A percentile compares a stretch with the other conserved stretches of the same genome.
Evolutionary conservation across 495 filamentous ascomycete genomes (phyloP).

Genomic region (Xylaria cubensis): DNA sequence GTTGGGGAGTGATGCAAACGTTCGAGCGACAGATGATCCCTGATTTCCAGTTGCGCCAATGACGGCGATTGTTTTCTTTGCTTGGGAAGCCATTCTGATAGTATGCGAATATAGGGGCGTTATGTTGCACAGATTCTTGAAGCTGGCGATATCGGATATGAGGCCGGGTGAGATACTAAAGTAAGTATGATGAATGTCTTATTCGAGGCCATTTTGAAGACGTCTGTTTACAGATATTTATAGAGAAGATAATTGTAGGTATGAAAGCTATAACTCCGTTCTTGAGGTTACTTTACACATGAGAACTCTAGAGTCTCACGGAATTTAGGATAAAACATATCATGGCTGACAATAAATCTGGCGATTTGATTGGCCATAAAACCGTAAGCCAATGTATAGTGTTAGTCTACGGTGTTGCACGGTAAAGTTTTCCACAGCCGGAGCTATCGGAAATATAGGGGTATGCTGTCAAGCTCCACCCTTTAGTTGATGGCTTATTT

Average conservation of each 20-base stretch:
- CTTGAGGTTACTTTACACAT: background rate
- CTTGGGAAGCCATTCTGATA: conserved; percentile 7
- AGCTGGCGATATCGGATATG: background rate
- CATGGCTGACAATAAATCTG: conserved; percentile 19
- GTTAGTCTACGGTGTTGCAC: background rate
- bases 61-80: conserved; percentile 35
- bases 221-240: conserved; percentile 1
- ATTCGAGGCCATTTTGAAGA: background rate
- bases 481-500: conserved; percentile 18
- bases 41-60: conserved; percentile 47
- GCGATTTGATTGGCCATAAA: conserved; percentile 23
- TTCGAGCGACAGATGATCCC: conserved; percentile 47
- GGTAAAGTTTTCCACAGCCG: background rate
- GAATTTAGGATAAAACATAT: background rate
- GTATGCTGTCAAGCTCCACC: background rate
- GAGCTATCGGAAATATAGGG: conserved; percentile 21
- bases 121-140: background rate
- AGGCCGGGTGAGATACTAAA: background rate
- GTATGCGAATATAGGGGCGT: background rate
- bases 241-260: background rate
- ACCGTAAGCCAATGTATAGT: conserved; percentile 26
- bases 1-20: conserved; percentile 40
- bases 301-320: background rate
- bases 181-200: background rate
- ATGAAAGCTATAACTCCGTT: background rate